Base-by-base conservation (phyloP, 495 filamentous ascomycete species). In the Xeromyces bisporus region DNA sequence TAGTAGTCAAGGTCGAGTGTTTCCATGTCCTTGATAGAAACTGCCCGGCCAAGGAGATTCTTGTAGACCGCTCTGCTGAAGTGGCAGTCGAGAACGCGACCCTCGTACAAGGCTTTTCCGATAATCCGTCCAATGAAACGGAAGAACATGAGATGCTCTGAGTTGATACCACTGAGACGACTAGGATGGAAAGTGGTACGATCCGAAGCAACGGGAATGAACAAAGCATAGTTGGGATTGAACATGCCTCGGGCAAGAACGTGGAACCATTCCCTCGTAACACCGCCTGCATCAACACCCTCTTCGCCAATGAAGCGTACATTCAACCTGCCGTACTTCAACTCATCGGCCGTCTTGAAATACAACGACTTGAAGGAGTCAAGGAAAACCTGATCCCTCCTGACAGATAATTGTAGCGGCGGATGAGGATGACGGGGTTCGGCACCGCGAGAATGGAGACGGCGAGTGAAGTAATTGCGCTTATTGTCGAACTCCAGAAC, bases 401-500 rank as follows among this genome's bases (percentile, higher is more conserved):
- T 80, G 31, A 96, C 80, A 40, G 69, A 72, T 26, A 99, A 70
- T 50, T 94, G 86, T 28, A 99, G 64, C 34, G 91, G 66, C 35
- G 77, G 75, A 40, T 81, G 72, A 15, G 73, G 54, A 35, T 75
- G 67, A 38, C 73, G 60, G 38, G 69, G 63, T 39, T 79, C 70
- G 8, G 66, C 65, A 5, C 60, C 63, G 33, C 86, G 80, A 21
- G 72, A 66, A 51, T 96, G 89, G 12, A 99, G 67, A 40, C 80
- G 80, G 26, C 91, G 80, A 51, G 70, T 94, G 62, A 99, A 99
- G 67, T 89, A 99, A 52, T 91, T 94, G 42, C 91, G 86, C 67
- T 99, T 99, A 60, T 96, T 99, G 52, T 99, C 89, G 45, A 99
- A 99, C 43, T 99, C 89, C 28, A 99, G 57, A 9, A 99, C 89